phyloP scores from a whole-genome alignment of 768 basidiomycete genomes.

The Hericium alpestre region DNA sequence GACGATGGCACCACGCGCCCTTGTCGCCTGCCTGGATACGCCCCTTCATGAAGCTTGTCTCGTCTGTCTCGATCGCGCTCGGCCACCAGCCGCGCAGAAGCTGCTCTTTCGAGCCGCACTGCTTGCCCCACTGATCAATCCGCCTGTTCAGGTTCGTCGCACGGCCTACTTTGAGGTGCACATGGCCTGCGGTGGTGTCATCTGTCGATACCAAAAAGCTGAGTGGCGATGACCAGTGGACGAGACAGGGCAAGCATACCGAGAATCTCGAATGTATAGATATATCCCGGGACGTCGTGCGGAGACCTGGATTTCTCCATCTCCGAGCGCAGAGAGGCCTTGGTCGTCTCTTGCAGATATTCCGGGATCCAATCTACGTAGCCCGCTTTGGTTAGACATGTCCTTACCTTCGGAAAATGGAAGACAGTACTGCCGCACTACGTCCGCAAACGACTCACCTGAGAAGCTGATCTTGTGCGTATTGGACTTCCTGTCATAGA shows the following conservation, averaged over 20 bases:
- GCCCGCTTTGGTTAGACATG: too few species aligned
- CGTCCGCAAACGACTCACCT: slow-evolving; percentile 23
- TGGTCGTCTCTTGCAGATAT: slow-evolving; percentile 53
- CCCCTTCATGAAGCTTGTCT: slow-evolving; percentile 41
- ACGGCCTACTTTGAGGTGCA: slow-evolving; percentile 74
- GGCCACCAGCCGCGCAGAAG: slow-evolving; percentile 71
- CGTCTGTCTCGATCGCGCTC: slow-evolving; percentile 31
- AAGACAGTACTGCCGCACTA: not conserved
- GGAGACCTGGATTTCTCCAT: slow-evolving; percentile 44
- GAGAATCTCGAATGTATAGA: slow-evolving; percentile 74
- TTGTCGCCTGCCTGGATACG: slow-evolving; percentile 50
- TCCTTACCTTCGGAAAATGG: too few species aligned
- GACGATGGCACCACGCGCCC: slow-evolving; percentile 58
- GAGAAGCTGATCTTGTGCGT: slow-evolving; percentile 45
- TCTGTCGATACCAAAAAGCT: slow-evolving; percentile 17
- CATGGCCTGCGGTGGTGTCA: slow-evolving; percentile 23
- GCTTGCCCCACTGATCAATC: slow-evolving; percentile 71
- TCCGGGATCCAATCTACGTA: slow-evolving; percentile 56
- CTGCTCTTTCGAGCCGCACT: slow-evolving; percentile 69
- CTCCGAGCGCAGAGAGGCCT: slow-evolving; percentile 40
- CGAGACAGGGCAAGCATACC: slow-evolving; percentile 29
- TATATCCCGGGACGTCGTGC: slow-evolving; percentile 63
- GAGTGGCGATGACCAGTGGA: not conserved
- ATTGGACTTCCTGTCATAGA: slow-evolving; percentile 39
- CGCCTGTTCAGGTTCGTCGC: slow-evolving; percentile 63